phyloP scores from a whole-genome alignment of 2,329 filamentous ascomycete genomes.

The Ascochyta viciae-villosae region DNA sequence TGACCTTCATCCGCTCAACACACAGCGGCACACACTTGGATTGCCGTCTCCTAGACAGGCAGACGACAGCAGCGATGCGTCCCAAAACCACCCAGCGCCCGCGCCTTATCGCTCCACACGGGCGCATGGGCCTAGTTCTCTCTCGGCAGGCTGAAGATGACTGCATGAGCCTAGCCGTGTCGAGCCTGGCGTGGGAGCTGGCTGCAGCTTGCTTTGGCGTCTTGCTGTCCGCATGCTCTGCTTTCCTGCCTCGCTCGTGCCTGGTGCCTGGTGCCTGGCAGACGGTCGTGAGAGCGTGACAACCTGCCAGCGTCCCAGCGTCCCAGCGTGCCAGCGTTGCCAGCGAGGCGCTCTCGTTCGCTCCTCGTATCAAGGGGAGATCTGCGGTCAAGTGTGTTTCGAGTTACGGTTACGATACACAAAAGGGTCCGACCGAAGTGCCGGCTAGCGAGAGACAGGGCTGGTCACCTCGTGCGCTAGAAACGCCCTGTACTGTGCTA shows the following conservation, averaged over 20 bases:
- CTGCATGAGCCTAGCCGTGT: slow-evolving; percentile 6
- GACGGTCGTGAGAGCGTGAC: not conserved
- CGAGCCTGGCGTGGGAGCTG: not conserved
- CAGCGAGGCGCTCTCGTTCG: not conserved
- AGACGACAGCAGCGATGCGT: not conserved
- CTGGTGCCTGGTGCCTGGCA: slow-evolving; percentile 9
- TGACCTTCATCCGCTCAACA: no score
- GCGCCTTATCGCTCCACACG: slow-evolving; percentile 14
- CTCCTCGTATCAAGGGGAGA: slow-evolving; percentile 5
- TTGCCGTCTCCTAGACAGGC: not conserved
- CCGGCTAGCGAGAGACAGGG: slow-evolving; percentile 4
- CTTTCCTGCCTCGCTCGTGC: not conserved
- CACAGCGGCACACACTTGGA: no score
- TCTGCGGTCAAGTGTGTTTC: slow-evolving; percentile 9
- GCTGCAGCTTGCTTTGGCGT: not conserved
- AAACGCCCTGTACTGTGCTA: not conserved
- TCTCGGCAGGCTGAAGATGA: slow-evolving; percentile 1
- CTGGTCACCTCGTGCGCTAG: not conserved
- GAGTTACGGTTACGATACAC: slow-evolving; percentile 18
- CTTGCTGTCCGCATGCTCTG: slow-evolving; percentile 3
- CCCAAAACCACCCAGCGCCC: slow-evolving; percentile 8
- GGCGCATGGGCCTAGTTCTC: slow-evolving; percentile 3
- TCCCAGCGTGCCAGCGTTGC: not conserved
- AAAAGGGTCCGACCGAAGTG: slow-evolving; percentile 1
- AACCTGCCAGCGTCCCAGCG: not conserved